Evolutionary conservation across 106 monocot species (phyloP), one percentile per base, ranked within the genome.

Genomic region (Agapanthus africanus): DNA sequence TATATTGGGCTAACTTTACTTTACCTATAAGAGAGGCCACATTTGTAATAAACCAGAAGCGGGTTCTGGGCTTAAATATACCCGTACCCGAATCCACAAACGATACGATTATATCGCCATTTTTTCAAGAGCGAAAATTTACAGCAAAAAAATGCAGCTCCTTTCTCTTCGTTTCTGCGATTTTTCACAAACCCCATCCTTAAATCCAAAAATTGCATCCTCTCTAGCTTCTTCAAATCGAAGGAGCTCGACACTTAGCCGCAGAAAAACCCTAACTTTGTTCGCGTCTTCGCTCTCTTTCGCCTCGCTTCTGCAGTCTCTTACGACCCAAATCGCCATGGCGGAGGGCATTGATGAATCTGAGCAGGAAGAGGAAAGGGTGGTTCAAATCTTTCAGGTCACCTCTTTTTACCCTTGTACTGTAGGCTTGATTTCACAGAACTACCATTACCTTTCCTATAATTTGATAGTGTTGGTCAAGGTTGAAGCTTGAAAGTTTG

Each of bases 341-440:
- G 83, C 75, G 10, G 54, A 66, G 22, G 72, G 47, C 5, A 63
- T 39, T 4, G 82, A 77, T 26, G 79, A 87, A 4, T 40, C 47
- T 22, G 70, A 73, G 22, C 66, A 70, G 51, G 85, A 81, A 33
- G 87, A 87, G 65, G 74, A 80, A 7, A 70, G 77, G 21, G 59
- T 71, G 14, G 73, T 87, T 25, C 73, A 70, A 44, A 71, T 87
- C 65, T 87, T 87, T 71, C 64, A 79, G 77, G 82, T 71, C 11
- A 21, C 23, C 28, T 41, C 5, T 28, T 16, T 38, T n/a, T 32
- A 19, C 18, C 54, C 32, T 16, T 33, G n/a, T n/a, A n/a, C n/a
- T n/a, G n/a, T n/a, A n/a, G n/a, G n/a, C n/a, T n/a, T n/a, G n/a
- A n/a, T n/a, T n/a, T n/a, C n/a, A n/a, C n/a, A n/a, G n/a, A n/a